Evolutionary conservation across 2,329 filamentous ascomycete species (phyloP).

Genomic region (Teratosphaeria epicoccoides): DNA sequence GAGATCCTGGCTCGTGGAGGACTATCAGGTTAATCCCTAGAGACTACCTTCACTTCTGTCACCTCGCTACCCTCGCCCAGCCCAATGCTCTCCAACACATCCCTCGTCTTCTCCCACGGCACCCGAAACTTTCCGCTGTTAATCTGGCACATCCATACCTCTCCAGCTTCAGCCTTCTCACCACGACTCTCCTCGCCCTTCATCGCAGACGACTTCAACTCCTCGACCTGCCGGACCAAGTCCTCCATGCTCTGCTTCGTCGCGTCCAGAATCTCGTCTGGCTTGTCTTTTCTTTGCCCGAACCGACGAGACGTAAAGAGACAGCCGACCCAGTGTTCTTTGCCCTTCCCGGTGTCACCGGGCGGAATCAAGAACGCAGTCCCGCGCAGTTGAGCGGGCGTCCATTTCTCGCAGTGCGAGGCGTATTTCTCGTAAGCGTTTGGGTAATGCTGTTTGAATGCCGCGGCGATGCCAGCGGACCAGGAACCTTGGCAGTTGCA

Average conservation of each 20-base stretch:
- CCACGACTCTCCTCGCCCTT: slow-evolving; percentile 5
- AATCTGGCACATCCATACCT: slow-evolving; percentile 31
- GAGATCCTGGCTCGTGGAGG: too few relatives aligned
- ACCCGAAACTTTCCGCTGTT: slow-evolving; percentile 50
- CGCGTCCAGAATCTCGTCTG: slow-evolving; percentile 37
- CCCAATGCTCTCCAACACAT: slow-evolving; percentile 31
- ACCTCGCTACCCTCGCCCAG: slow-evolving; percentile 12
- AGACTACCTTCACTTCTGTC: slow-evolving; percentile 13
- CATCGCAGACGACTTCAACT: slow-evolving; percentile 17
- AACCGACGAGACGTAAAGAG: slow-evolving; percentile 46
- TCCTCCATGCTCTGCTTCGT: slow-evolving; percentile 41
- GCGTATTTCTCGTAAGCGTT: slow-evolving; percentile 39
- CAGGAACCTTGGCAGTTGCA: slow-evolving; percentile 49
- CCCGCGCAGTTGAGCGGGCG: slow-evolving; percentile 29
- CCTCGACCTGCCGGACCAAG: slow-evolving; percentile 35
- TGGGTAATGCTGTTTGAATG: slow-evolving; percentile 42
- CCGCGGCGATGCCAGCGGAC: slow-evolving; percentile 48
- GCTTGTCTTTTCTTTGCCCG: slow-evolving; percentile 35
- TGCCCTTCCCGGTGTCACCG: not conserved
- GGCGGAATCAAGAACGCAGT: slow-evolving; percentile 44
- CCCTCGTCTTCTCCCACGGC: slow-evolving; percentile 41
- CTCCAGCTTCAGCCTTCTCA: slow-evolving; percentile 4
- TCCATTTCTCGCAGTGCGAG: slow-evolving; percentile 34
- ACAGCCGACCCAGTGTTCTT: slow-evolving; percentile 46
- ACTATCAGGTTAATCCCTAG: slow-evolving; percentile 6